Base-by-base conservation (phyloP, 768 basidiomycete genomes). In the Suillus fuscotomentosus region DNA sequence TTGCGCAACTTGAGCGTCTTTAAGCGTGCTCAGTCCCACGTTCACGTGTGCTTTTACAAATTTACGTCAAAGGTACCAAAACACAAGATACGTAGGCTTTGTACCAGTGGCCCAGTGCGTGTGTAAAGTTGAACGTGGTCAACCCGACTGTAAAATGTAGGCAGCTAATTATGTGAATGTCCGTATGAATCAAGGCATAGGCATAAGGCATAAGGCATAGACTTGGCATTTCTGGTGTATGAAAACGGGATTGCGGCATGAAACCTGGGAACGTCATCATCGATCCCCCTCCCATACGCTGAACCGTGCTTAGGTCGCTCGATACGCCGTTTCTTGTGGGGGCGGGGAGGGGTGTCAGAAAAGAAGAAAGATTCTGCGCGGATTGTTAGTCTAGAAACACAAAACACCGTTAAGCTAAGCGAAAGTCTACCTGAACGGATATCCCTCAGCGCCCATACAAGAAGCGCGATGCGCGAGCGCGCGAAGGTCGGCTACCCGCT, bases 381-480 rank as follows among this genome's bases (percentile, higher is more conserved):
- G 59, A 66, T 22, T 5, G 2, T 59, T 31, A 42, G 41, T 59
- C 41, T 14, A 27, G 41, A n/a, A 41, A 20, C 36, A 38, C 10
- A 45, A 63, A 47, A 17, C 22, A 47, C 9, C 8, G 17, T 27
- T 24, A 55, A 43, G 34, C 22, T 41, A 61, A 38, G 34, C 14
- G 43, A 24, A 63, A 65, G 70, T 76, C 56, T 71, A 80, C 87
- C 86, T 81, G 73, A 75, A 76, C 77, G 75, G 88, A 89, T 78
- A 81, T 78, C 78, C 76, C 73, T 86, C 78, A 75, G 76, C 86
- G 85, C 76, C 85, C 84, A 79, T 77, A 81, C 80, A 82, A 82
- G 81, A 89, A 88, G 86, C 88, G 87, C 86, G 88, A 88, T 88
- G 86, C 75, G 84, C 87, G 81, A 83, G 75, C 78, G 82, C 79